phyloP scores from a whole-genome alignment of 2,329 filamentous ascomycete species.

The Dichotomopilus funicola region DNA sequence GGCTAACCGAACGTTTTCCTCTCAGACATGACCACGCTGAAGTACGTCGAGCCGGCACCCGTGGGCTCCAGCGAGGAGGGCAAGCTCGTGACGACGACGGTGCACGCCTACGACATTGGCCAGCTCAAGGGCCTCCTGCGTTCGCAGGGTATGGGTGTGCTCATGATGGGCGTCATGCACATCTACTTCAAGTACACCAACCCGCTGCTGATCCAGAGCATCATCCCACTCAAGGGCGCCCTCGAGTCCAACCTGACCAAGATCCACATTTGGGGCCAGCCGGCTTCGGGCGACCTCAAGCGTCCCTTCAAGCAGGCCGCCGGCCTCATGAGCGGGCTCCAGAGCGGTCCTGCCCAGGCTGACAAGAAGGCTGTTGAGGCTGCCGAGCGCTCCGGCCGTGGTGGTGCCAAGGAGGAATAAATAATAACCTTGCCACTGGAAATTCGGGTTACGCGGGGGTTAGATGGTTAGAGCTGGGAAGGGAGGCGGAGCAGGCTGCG shows the following conservation, averaged over 20 bases:
- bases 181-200: slow-evolving; percentile 99
- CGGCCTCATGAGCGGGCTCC: slow-evolving; percentile 75
- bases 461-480: no score
- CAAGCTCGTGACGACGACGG: slow-evolving; percentile 92
- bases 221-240: slow-evolving; percentile 93
- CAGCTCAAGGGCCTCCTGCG: slow-evolving; percentile 84
- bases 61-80: slow-evolving; percentile 92
- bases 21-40: slow-evolving; percentile 88
- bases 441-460: neutral
- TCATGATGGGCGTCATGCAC: slow-evolving; percentile 99
- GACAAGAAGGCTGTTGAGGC: slow-evolving; percentile 85
- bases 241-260: slow-evolving; percentile 95
- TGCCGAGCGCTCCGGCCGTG: slow-evolving; percentile 67
- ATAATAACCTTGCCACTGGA: slow-evolving; percentile 1
- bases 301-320: slow-evolving; percentile 85
- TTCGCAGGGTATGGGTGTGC: slow-evolving; percentile 88
- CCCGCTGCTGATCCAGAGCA: slow-evolving; percentile 95
- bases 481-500: no score
- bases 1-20: neutral
- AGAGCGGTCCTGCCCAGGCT: slow-evolving; percentile 70
- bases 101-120: slow-evolving; percentile 86
- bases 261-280: slow-evolving; percentile 84
- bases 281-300: slow-evolving; percentile 85
- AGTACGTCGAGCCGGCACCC: slow-evolving; percentile 93
- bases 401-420: slow-evolving; percentile 68